Base-by-base conservation (phyloP, 2,329 filamentous ascomycete genomes). In the Epichloe hybrida region DNA sequence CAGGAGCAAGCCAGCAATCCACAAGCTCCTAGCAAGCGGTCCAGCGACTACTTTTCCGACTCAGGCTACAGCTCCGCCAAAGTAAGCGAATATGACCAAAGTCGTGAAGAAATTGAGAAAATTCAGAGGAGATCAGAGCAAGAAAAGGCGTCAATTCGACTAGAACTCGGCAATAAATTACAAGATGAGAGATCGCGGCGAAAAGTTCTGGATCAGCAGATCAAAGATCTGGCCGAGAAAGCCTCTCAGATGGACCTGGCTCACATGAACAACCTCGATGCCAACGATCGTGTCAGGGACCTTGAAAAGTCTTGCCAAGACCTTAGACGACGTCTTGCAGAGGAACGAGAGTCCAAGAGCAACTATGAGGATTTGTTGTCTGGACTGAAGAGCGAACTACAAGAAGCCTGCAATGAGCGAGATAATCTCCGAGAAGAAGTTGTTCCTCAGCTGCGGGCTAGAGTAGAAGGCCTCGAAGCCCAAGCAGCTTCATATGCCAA, bases 41-140 rank as follows among this genome's bases (percentile, higher is more conserved):
- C 88, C 9, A 97, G 93, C 69, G 93, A 98, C 69, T 97, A 98
- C 70, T 98, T 93, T 65, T 98, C 93, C 2, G 93, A 98, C 66
- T 95, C 90, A 5, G 93, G 93, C 35, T 84, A 88, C 52, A 91
- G 88, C 65, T 91, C 88, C 1, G 77, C 87, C 49, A 86, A 88
- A 61, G 84, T 83, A 61, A 83, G 84, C 54, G 84, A 87, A 45
- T 72, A 72, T 53, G 80, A 83, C 53, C 72, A 78, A 42, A 74
- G 72, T 35, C 76, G 74, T 47, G 80, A 83, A 60, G 88, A 96
- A 64, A 72, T 96, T 36, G 88, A 95, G 54, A 87, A 82, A 65
- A 75, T 93, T 44, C 85, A 90, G 59, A 79, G 93, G 56, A 83
- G 83, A 57, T 82, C 86, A 2, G 91, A 97, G 68, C 91, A 96